Evolutionary conservation across 768 basidiomycete genomes (phyloP).

Genomic region (Lactarius indigo): DNA sequence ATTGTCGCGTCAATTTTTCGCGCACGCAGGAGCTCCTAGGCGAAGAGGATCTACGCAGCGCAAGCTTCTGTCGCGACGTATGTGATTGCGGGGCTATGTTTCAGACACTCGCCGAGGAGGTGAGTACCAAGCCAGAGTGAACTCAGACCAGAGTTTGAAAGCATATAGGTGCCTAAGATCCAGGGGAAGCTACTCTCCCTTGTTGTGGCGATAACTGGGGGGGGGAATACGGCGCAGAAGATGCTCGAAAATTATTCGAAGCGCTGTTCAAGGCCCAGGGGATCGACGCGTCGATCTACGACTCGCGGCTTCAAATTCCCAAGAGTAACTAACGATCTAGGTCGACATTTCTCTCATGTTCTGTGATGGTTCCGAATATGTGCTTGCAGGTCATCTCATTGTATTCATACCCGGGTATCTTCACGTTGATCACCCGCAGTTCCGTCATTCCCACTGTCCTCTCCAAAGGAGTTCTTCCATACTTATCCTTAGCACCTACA

Average conservation of each 20-base stretch:
- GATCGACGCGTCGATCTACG: constrained; percentile 42
- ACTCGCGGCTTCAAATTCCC: constrained; percentile 22
- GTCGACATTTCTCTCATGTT: not conserved
- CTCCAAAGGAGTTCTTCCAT: not conserved
- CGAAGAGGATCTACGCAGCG: constrained; percentile 12
- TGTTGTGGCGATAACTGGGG: constrained; percentile 44
- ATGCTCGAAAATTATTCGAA: constrained; percentile 47
- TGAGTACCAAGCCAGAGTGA: not conserved
- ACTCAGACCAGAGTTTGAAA: not conserved
- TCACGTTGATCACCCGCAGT: too few species aligned
- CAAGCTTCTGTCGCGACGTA: constrained; percentile 16
- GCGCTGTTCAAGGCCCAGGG: constrained; percentile 45
- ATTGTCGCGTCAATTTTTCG: constrained; percentile 24
- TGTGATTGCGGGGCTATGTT: constrained; percentile 21
- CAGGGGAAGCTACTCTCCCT: constrained; percentile 41
- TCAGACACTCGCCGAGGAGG: constrained; percentile 7
- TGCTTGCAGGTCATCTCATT: too few species aligned
- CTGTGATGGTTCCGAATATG: not conserved
- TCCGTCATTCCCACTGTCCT: not conserved
- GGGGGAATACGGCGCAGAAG: constrained; percentile 47
- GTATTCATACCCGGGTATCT: too few species aligned
- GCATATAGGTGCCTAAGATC: constrained; percentile 39
- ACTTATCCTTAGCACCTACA: not conserved
- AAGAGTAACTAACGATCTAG: not conserved
- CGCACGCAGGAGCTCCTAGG: constrained; percentile 8